A percentile compares a stretch with the other conserved stretches of the same genome.
Evolutionary conservation across 495 filamentous ascomycete species (phyloP).

Genomic region (Trichoderma gamsii): DNA sequence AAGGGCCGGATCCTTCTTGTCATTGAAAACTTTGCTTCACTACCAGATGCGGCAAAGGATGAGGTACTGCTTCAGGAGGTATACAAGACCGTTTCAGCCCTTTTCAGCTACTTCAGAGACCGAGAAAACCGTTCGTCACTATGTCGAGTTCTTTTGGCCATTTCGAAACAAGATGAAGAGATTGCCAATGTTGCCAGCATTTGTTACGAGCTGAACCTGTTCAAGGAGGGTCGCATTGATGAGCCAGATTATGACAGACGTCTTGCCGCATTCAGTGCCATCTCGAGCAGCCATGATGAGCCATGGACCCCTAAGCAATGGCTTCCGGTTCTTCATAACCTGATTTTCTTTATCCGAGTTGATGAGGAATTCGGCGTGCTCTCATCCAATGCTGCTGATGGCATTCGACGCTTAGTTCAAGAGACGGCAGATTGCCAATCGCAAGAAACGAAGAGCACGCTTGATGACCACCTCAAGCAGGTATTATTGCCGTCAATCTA

Average conservation of each 20-base stretch:
- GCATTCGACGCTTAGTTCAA: slow-evolving; percentile 75
- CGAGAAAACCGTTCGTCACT: slow-evolving; percentile 63
- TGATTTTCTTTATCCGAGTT: slow-evolving; percentile 81
- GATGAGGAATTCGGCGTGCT: slow-evolving; percentile 83
- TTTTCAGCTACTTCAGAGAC: slow-evolving; percentile 86
- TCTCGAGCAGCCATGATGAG: slow-evolving; percentile 49
- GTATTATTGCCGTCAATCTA: slow-evolving; percentile 71
- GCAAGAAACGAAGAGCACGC: slow-evolving; percentile 38
- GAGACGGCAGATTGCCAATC: slow-evolving; percentile 27
- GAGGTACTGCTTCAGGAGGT: slow-evolving; percentile 50
- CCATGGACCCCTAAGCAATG: slow-evolving; percentile 70
- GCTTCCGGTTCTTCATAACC: slow-evolving; percentile 84
- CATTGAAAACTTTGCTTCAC: slow-evolving; percentile 66
- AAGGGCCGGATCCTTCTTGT: slow-evolving; percentile 68
- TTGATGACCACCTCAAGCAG: slow-evolving; percentile 24
- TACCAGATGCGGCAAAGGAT: slow-evolving; percentile 51
- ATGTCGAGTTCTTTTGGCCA: slow-evolving; percentile 61
- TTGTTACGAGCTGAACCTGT: slow-evolving; percentile 76
- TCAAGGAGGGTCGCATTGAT: slow-evolving; percentile 58
- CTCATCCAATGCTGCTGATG: slow-evolving; percentile 70
- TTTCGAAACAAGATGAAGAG: slow-evolving; percentile 56
- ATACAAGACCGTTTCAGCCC: slow-evolving; percentile 59
- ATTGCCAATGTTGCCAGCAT: slow-evolving; percentile 60
- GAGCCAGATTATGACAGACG: slow-evolving; percentile 83
- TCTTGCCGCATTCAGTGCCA: slow-evolving; percentile 64